Base-by-base conservation (phyloP, 495 filamentous ascomycete genomes). In the Penicillium daleae region DNA sequence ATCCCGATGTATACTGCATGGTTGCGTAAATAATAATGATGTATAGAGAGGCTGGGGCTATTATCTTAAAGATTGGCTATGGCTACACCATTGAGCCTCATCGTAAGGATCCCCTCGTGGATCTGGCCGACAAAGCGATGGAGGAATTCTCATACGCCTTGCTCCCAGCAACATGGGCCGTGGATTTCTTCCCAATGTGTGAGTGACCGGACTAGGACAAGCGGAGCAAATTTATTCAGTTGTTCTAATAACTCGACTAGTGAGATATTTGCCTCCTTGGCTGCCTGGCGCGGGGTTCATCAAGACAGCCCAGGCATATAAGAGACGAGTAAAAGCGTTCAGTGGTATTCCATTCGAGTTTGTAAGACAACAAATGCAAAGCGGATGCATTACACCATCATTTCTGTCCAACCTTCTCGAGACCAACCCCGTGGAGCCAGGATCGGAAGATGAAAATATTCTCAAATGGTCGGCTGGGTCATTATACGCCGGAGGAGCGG, bases 401-500 rank as follows among this genome's bases (percentile, higher is more conserved):
- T 82, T 74, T 49, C 13, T 83, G 19, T 75, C 77, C 12, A 67
- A 72, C 12, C 57, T 76, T 0, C 57, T 83, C 3, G 65, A 76
- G 56, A 54, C 71, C 0, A 56, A 65, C 1, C 65, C 67, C 6
- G 35, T 61, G 0, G 27, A 61, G 0, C 64, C 70, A 6, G 68
- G 68, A 0, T 66, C 69, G 0, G 69, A 79, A 27, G 70, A 71
- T 17, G 70, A 78, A 33, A 56, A 19, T 0, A 63, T 66, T 8
- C 71, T 78, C 35, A 83, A 81, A 59, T 81, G 77, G 78, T 68
- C 78, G 19, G 79, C 85, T 5, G 80, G 75, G n/a, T 78, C 79
- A 0, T 64, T 89, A 0, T 82, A 87, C 35, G 77, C 82, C 26
- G 87, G 82, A 10, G 87, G 86, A 6, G 82, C 83, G 22, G 87